A percentile compares a stretch with the other conserved stretches of the same genome.
These are phyloP conservation scores for Irpex sp. DNA, from an alignment of 1,284 basidiomycete species.

Conservation along the genomic window DNA sequence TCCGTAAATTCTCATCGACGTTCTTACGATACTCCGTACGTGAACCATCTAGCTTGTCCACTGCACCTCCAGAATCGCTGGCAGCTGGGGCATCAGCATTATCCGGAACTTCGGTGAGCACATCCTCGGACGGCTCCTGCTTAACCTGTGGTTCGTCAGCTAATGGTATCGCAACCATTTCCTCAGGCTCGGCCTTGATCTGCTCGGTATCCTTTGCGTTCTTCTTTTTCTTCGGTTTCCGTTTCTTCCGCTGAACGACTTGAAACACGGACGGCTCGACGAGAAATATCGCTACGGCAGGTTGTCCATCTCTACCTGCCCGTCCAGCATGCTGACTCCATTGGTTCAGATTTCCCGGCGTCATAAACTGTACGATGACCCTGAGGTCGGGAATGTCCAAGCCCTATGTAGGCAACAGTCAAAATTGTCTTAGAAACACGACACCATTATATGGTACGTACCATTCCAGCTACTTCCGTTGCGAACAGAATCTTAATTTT, in stretches of 20 bases:
- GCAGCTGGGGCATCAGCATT: background rate
- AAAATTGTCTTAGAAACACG: background rate
- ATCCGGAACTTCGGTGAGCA: too few species aligned
- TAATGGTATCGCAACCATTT: too few species aligned
- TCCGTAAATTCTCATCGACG: background rate
- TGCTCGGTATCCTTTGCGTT: too few species aligned
- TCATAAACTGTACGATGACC: constrained; percentile 13
- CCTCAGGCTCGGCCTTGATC: too few species aligned
- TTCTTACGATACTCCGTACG: background rate
- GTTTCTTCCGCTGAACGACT: background rate
- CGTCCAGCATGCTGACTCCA: constrained; percentile 15
- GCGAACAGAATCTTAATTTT: constrained; percentile 10
- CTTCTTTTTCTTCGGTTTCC: background rate
- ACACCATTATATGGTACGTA: background rate
- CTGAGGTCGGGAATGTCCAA: constrained; percentile 16
- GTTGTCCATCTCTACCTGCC: constrained; percentile 14
- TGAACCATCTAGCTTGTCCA: background rate
- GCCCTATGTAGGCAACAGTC: background rate
- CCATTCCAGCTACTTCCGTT: constrained; percentile 14
- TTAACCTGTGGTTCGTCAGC: background rate
- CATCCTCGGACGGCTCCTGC: too few species aligned
- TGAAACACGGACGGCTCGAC: constrained; percentile 13
- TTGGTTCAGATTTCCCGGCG: constrained; percentile 8
- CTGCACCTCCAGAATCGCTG: background rate
- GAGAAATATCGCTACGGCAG: constrained; percentile 11